Evolutionary conservation across 441 rosid genomes (phyloP), one percentile per base, ranked within the genome.

Genomic region (Melastoma candidum): DNA sequence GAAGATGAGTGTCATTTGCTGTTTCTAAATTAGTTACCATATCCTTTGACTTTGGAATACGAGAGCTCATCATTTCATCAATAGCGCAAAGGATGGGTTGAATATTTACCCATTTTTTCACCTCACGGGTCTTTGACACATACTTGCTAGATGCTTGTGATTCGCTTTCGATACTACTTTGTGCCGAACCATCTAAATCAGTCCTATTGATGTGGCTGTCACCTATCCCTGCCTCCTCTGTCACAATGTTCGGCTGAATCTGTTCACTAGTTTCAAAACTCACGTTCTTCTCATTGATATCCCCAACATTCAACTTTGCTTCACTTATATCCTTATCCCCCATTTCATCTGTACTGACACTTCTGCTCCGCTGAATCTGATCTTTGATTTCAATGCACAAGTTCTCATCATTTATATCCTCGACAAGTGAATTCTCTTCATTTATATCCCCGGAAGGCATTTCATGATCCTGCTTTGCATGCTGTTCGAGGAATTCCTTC

Each of bases 11-110:
- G 17, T 22, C 64, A 1, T 53, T 68, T 58, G 14, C 54, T 60
- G 26, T 47, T 46, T 44, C 58, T 53, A 60, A 74, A 22, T 24
- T 55, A 48, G 55, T 58, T 50, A 68, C 68, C 75, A 49, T 64
- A 46, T 57, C 32, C 50, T 64, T 69, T 47, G 61, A 44, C 36
- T 71, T 78, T 68, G 75, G 77, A 44, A 74, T 77, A 71, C 78
- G 80, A 44, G 65, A 43, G 66, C 76, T 71, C 92, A 84, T 79
- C 82, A 74, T 67, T 59, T 56, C 54, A 56, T 84, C 85, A 70
- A 81, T 71, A 12, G 72, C 63, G 41, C 54, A 53, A 54, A 81
- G 72, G 53, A 79, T 65, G 44, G 77, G 80, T 69, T 81, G 75
- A 48, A 75, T 65, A 43, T 74, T 57, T 65, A 65, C 74, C 92